Base-by-base conservation (phyloP, 2,329 filamentous ascomycete genomes). In the Cladosporium sp. region DNA sequence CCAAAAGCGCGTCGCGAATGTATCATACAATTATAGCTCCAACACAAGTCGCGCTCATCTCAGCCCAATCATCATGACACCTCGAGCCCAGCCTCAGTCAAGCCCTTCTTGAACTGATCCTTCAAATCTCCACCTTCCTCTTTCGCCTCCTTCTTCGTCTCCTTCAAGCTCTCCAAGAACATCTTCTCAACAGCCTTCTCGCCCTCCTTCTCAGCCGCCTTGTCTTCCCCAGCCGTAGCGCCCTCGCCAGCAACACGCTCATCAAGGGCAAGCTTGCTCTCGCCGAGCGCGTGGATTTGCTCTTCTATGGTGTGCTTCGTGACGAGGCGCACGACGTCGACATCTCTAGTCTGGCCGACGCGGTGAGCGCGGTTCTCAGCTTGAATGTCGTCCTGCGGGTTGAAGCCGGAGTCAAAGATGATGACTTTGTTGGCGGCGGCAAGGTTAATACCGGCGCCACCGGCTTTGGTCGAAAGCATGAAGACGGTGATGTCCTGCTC, bases 361-460 rank as follows among this genome's bases (percentile, higher is more conserved):
- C 94, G 88, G 75, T 99, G 94, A 0, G 94, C 94, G 17, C 94
- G 87, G 73, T 99, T 97, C 78, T 97, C 94, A 0, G 94, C 94
- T 73, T 99, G 94, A n/a, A 96, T 87, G 70, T 99, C 94, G 66
- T 97, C 93, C 71, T 99, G 94, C 0, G 94, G 94, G 67, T 99
- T 99, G 77, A 97, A 96, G n/a, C 88, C 90, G 63, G 89, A 89
- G 74, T 99, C 94, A 72, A 97, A 97, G 69, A 99, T 94, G 74
- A 99, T 85, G 66, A 99, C 93, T 75, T 97, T 97, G 78, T 97
- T 97, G 4, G 94, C 94, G 37, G 89, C 90, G 7, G 93, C 94
- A 57, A 99, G 77, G 74, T 99, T 99, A 77, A 99, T 95, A 40
- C 94, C 94, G 0, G 93, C 94, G n/a, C 94, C 94, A 55, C 94